Conservation (phyloP, 129 eudicot genomes). For the Chrysanthemum makinoi region DNA sequence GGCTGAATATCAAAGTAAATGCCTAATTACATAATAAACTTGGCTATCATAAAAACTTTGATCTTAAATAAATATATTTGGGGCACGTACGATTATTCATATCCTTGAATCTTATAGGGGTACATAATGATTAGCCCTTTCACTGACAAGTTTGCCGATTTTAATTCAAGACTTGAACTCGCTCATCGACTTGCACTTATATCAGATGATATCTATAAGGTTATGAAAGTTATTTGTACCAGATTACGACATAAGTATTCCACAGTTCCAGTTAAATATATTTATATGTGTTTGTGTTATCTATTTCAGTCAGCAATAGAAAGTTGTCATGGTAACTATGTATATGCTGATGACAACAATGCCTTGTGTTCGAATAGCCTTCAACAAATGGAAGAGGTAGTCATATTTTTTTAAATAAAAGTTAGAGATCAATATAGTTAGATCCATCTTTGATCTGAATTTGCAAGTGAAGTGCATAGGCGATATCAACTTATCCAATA, state of each 20-base stretch:
- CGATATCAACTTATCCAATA: not conserved
- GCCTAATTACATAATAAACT: not conserved
- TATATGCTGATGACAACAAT: conserved; percentile 8
- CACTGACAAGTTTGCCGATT: not conserved
- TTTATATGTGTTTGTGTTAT: not conserved
- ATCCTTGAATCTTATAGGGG: not conserved
- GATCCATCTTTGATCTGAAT: not conserved
- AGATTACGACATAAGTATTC: not conserved
- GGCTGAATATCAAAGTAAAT: conserved; percentile 27
- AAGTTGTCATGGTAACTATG: conserved; percentile 21
- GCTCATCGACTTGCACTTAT: conserved; percentile 15
- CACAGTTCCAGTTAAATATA: no score
- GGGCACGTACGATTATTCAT: not conserved
- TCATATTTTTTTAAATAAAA: not conserved
- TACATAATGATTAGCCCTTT: not conserved
- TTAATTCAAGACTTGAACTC: not conserved
- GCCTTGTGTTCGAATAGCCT: conserved; percentile 9
- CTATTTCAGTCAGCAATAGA: conserved; percentile 20
- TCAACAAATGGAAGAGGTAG: conserved; percentile 21
- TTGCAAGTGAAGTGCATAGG: conserved; percentile 7
- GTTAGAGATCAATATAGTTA: not conserved
- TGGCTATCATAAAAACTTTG: not conserved
- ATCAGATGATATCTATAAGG: conserved; percentile 35
- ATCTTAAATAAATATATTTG: not conserved
- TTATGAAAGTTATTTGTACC: not conserved